Evolutionary conservation across 108 stramenopile genomes (phyloP).

Genomic region (Discostella stelligeroides): DNA sequence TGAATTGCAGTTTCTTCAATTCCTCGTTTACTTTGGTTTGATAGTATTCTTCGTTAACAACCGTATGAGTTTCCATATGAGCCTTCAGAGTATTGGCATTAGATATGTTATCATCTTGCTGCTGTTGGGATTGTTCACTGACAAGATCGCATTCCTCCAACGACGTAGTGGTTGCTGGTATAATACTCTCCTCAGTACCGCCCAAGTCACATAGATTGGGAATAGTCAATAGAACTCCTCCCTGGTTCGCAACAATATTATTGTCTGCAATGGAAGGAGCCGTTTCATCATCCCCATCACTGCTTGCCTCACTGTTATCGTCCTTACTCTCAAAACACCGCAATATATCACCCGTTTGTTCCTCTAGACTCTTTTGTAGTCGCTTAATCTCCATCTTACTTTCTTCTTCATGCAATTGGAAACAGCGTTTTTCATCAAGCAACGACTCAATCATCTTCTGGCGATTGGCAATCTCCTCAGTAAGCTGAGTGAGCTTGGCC

Average conservation of each 20-base stretch:
- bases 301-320: constrained; percentile 1
- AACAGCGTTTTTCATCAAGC: constrained; percentile 1
- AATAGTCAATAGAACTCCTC: too few species aligned
- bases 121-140: too few species aligned
- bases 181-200: too few species aligned
- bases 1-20: constrained; percentile 2
- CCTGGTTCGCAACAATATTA: too few species aligned
- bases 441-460: background rate
- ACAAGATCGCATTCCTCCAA: too few species aligned
- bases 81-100: background rate
- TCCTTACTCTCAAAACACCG: constrained; percentile 5
- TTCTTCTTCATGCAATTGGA: constrained; percentile 10
- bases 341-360: constrained; percentile 7
- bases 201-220: too few species aligned
- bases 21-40: constrained; percentile 2
- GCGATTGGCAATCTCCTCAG: constrained; percentile 6
- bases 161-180: too few species aligned
- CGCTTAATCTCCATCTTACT: constrained; percentile 6
- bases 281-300: background rate
- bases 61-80: constrained; percentile 1
- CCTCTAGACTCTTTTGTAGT: constrained; percentile 10
- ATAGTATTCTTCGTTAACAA: background rate
- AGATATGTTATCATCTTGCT: constrained; percentile 2
- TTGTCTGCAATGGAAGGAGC: too few species aligned
- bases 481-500: background rate